These are phyloP conservation scores for Ogataea polymorpha DNA, from an alignment of 805 yeast species.

Conservation along the genomic window DNA sequence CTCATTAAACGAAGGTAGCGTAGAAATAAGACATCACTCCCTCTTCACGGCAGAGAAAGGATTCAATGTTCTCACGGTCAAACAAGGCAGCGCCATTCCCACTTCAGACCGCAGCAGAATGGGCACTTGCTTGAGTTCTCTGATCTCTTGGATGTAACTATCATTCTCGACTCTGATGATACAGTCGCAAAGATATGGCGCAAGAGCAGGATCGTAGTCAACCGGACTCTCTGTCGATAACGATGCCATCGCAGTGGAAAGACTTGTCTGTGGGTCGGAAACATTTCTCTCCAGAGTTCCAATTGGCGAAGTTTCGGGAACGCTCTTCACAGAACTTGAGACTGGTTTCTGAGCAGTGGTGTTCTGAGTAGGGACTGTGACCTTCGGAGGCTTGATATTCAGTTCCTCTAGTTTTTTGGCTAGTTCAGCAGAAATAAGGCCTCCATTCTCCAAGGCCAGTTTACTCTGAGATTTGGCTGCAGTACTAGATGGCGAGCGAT, in stretches of 20 bases:
- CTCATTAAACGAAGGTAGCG: conserved; percentile 19
- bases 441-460: conserved; percentile 31
- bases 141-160: conserved; percentile 72
- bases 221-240: conserved; percentile 4
- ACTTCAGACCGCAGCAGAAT: conserved; percentile 84
- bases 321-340: conserved; percentile 23
- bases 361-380: conserved; percentile 26
- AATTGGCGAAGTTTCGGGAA: conserved; percentile 29
- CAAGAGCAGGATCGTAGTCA: conserved; percentile 39
- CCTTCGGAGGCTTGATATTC: conserved; percentile 48
- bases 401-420: conserved; percentile 46
- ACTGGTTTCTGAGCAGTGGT: conserved; percentile 12
- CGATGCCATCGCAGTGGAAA: conserved; percentile 4
- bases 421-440: conserved; percentile 40
- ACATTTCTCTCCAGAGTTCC: conserved; percentile 9
- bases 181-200: conserved; percentile 57
- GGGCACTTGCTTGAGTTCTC: conserved; percentile 76
- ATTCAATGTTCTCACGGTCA: conserved; percentile 86
- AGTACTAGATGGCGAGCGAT: conserved; percentile 64
- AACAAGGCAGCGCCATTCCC: conserved; percentile 94
- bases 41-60: conserved; percentile 51
- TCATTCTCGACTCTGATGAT: conserved; percentile 60
- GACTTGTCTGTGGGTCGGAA: conserved; percentile 9
- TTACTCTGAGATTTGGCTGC: conserved; percentile 61
- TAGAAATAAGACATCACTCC: conserved; percentile 8